Base-by-base conservation (phyloP, 2,329 filamentous ascomycete species). In the Arthrobotrys megalospora region DNA sequence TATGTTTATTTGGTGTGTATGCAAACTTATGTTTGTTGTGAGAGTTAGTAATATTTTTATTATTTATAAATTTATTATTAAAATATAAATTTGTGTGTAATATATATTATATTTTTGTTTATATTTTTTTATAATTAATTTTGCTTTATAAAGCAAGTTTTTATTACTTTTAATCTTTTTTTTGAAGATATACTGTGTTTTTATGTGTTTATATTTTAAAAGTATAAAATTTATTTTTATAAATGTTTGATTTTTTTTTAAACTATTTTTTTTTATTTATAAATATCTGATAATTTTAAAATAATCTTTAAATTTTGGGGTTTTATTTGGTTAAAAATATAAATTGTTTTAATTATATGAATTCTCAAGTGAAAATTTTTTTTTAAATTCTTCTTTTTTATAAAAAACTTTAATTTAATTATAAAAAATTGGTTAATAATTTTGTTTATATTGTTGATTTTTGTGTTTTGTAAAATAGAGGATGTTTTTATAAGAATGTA, bases 71-170 rank as follows among this genome's bases (percentile, higher is more conserved):
- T 63, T 63, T 21, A 63, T 32, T 28, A 63, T n/a, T 45, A 47
- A 32, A 14, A 8, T 63, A 63, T 63, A 47, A 11, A n/a, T 63
- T 63, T 63, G 19, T 14, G n/a, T 63, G 32, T 45, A 63, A 63
- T 63, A 45, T 24, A 45, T 63, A 2, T 47, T 32, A 63, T 16
- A 63, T 45, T 32, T 45, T 47, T 63, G 45, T 47, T 63, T 47
- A 63, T 45, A 63, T 14, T 16, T 47, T 63, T 63, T 63, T 3
- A 63, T 63, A 4, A 62, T 62, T 62, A 62, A 62, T 43, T 34
- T 62, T 11, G 24, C 16, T 24, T 62, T 62, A 62, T 63, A 63
- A 6, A 32, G 34, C 2, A 55, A 34, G 7, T 8, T 55, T 6
- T 32, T 48, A 48, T 55, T 32, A 32, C 34, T 36, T 55, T 32